phyloP scores from a whole-genome alignment of 148 eudicot genomes.

The Polygonum maritimum region DNA sequence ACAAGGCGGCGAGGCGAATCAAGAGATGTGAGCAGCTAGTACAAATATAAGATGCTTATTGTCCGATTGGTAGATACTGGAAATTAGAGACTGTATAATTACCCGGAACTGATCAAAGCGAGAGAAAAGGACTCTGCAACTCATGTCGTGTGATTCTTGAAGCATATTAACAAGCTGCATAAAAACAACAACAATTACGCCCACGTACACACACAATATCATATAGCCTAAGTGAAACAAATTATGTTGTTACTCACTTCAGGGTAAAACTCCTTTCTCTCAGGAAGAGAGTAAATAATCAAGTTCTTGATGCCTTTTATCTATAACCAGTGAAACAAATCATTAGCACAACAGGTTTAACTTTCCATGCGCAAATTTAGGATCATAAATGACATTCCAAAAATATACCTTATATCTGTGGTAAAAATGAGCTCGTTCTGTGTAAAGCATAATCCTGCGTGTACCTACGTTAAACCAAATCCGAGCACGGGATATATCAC shows the following conservation, averaged over 20 bases:
- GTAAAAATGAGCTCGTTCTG: conserved; percentile 93
- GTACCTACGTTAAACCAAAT: conserved; percentile 63
- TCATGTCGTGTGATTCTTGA: conserved; percentile 63
- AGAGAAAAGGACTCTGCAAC: conserved; percentile 67
- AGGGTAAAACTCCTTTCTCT: conserved; percentile 93
- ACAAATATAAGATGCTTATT: neutral
- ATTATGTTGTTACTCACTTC: conserved; percentile 41
- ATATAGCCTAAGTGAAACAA: neutral
- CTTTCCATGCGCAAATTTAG: neutral
- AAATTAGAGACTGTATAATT: conserved; percentile 12
- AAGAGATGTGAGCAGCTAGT: neutral
- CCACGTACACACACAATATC: neutral
- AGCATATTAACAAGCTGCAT: conserved; percentile 84
- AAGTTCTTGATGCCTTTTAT: conserved; percentile 84
- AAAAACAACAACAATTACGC: neutral
- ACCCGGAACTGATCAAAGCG: conserved; percentile 70
- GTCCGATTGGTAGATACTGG: neutral
- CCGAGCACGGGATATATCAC: conserved; percentile 81
- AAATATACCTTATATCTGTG: conserved; percentile 79
- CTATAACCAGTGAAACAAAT: conserved; percentile 24
- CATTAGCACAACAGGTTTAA: neutral
- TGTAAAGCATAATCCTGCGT: conserved; percentile 78
- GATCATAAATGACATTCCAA: neutral
- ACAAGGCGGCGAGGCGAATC: neutral
- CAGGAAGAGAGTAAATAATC: conserved; percentile 87